Percentiles rank a stretch among this genome's conserved stretches.
Conservation (phyloP, 2,329 filamentous ascomycete genomes). For the Bisporella sp. region DNA sequence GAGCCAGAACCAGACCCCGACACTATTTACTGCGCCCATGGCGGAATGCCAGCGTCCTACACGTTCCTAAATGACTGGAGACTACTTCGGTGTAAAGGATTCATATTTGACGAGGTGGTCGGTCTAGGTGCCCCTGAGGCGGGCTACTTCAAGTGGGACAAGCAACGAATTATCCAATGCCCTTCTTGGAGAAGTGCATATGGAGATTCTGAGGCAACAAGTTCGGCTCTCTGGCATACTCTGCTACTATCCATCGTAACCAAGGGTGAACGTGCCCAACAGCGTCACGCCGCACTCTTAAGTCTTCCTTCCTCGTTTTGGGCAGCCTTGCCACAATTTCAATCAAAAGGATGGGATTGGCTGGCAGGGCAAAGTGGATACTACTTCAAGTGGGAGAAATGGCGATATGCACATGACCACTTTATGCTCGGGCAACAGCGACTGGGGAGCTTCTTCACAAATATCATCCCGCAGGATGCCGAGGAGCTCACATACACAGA, state of each 20-base stretch:
- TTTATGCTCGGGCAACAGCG: background rate
- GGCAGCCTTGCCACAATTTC: slow-evolving; percentile 1
- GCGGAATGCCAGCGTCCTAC: background rate
- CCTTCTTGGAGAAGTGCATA: background rate
- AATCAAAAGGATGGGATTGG: background rate
- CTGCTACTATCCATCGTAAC: background rate
- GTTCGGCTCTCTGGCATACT: background rate
- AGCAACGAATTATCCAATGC: background rate
- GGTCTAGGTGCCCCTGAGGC: background rate
- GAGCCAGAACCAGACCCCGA: background rate
- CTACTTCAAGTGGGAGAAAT: slow-evolving; percentile 1
- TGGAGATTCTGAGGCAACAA: background rate
- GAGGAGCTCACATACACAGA: background rate
- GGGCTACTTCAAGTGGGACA: background rate
- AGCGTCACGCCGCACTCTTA: background rate
- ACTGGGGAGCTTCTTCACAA: slow-evolving; percentile 1
- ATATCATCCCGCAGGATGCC: slow-evolving; percentile 1
- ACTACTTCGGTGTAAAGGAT: background rate
- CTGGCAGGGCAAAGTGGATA: background rate
- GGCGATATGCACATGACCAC: background rate
- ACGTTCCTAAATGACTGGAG: background rate
- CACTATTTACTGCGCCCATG: background rate
- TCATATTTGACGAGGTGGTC: background rate
- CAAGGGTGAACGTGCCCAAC: background rate
- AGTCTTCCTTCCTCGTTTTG: background rate